Conservation (phyloP, 1,284 basidiomycete genomes). For the Apiotrichum mycotoxinovorans region DNA sequence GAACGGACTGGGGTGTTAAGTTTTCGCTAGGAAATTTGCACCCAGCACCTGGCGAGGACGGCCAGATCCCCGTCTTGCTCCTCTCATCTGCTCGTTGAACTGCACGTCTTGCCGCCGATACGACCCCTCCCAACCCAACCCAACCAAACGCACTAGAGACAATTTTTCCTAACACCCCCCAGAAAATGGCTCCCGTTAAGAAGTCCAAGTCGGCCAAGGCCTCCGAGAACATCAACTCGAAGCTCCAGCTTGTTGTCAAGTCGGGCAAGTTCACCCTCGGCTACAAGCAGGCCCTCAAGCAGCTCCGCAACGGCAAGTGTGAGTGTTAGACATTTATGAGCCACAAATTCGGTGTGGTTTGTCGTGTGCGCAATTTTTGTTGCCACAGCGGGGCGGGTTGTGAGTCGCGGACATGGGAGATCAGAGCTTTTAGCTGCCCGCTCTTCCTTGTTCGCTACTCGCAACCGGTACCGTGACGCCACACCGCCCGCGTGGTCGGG, state of each 20-base stretch:
- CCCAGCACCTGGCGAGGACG: too few species aligned
- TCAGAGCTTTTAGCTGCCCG: too few species aligned
- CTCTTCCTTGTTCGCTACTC: background rate
- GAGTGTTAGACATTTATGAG: conserved; percentile 49
- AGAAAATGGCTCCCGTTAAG: conserved; percentile 81
- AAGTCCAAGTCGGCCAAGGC: conserved; percentile 89
- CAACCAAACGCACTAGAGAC: too few species aligned
- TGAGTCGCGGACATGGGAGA: background rate
- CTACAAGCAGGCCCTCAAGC: conserved; percentile 96
- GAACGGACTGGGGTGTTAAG: too few species aligned
- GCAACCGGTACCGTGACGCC: background rate
- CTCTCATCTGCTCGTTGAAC: too few species aligned
- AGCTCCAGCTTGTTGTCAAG: conserved; percentile 97
- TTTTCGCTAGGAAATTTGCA: too few species aligned
- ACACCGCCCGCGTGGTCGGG: conserved; percentile 5
- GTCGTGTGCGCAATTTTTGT: background rate
- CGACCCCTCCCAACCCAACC: too few species aligned
- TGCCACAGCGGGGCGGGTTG: background rate
- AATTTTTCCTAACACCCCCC: background rate
- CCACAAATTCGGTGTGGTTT: background rate
- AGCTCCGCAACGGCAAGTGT: conserved; percentile 98
- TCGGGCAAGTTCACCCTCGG: conserved; percentile 79
- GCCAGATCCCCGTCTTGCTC: too few species aligned
- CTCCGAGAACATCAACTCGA: conserved; percentile 91
- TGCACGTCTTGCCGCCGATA: too few species aligned